Evolutionary conservation across 2,329 filamentous ascomycete species (phyloP).

Genomic region (Cladosporium colombiae): DNA sequence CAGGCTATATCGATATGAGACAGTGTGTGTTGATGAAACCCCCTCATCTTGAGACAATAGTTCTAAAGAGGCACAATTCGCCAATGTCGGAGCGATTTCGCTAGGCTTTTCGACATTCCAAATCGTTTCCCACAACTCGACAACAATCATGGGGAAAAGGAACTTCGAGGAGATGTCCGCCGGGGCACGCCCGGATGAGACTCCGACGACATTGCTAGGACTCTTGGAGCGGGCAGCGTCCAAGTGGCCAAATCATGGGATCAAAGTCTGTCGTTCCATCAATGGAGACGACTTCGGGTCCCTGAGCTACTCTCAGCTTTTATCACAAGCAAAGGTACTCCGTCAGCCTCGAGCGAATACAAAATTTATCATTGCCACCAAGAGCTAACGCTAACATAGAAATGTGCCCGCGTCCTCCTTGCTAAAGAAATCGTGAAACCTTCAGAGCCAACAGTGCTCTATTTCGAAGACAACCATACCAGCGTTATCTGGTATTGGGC

Average conservation of each 20-base stretch:
- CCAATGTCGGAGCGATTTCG: neutral
- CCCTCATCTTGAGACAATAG: neutral
- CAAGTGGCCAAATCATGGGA: neutral
- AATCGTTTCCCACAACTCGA: neutral
- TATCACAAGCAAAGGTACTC: neutral
- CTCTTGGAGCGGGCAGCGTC: neutral
- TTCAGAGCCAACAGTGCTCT: slow-evolving; percentile 25
- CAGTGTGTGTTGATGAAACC: neutral
- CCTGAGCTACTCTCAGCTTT: neutral
- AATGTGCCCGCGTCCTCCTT: neutral
- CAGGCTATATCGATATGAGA: neutral
- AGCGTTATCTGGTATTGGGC: slow-evolving; percentile 47
- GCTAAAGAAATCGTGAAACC: neutral
- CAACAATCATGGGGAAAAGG: neutral
- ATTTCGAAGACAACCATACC: slow-evolving; percentile 43
- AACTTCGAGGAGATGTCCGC: neutral
- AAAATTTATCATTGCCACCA: neutral
- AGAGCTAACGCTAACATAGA: neutral
- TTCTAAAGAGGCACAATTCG: neutral
- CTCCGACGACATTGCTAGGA: neutral
- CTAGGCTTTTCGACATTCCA: neutral
- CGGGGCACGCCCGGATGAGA: neutral
- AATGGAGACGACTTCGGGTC: neutral
- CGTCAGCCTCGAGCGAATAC: no score
- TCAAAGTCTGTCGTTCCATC: neutral